Conservation (phyloP, 1,284 basidiomycete genomes). For the Rhizoctonia solani region DNA sequence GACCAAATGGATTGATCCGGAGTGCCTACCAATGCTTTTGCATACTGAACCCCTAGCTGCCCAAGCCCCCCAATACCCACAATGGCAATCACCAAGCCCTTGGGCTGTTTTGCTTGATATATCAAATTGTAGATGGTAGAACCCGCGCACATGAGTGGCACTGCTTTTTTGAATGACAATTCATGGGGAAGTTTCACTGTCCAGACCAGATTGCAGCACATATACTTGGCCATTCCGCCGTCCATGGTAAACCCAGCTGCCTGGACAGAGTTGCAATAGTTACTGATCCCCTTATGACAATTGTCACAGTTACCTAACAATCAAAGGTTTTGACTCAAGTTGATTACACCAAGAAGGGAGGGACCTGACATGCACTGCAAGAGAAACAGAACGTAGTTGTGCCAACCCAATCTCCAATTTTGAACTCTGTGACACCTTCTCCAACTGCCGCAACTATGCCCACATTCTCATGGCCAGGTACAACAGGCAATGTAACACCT, state of each 20-base stretch:
- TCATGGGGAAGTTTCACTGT: conserved; percentile 39
- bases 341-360: neutral
- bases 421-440: conserved; percentile 27
- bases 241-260: conserved; percentile 28
- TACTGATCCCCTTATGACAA: conserved; percentile 12
- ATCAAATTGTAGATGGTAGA: conserved; percentile 38
- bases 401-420: conserved; percentile 28
- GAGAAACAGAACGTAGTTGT: conserved; percentile 11
- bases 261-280: conserved; percentile 15
- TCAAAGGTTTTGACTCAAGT: neutral
- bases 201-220: conserved; percentile 33
- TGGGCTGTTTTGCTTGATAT: conserved; percentile 24
- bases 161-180: conserved; percentile 39
- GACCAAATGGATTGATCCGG: neutral
- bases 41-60: conserved; percentile 40
- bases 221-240: conserved; percentile 37
- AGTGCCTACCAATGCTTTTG: conserved; percentile 35
- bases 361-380: conserved; percentile 6
- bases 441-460: conserved; percentile 34
- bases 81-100: conserved; percentile 39
- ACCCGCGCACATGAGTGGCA: conserved; percentile 41
- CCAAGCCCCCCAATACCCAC: conserved; percentile 39
- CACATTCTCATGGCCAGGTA: conserved; percentile 33
- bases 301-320: conserved; percentile 29
- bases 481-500: conserved; percentile 22